Evolutionary conservation across 768 basidiomycete genomes (phyloP).

Genomic region (Arthromyces matolae): DNA sequence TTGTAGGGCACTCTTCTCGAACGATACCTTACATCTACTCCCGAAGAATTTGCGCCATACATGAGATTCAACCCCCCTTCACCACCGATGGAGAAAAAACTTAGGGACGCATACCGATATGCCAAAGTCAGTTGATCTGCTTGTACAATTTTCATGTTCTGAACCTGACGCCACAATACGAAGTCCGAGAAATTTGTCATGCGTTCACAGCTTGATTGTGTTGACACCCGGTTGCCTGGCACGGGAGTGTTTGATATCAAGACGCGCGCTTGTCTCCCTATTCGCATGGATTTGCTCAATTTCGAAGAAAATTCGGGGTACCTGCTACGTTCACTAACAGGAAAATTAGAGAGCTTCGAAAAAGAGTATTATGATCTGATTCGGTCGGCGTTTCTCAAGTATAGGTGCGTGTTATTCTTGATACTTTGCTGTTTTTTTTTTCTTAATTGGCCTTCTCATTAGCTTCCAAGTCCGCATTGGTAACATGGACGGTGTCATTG

Average conservation of each 20-base stretch:
- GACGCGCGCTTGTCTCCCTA: conserved; percentile 81
- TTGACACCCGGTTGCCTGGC: conserved; percentile 77
- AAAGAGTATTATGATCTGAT: conserved; percentile 93
- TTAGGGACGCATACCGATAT: conserved; percentile 81
- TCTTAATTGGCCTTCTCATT: no score
- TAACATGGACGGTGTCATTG: conserved; percentile 92
- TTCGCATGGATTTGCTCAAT: conserved; percentile 84
- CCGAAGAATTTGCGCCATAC: conserved; percentile 57
- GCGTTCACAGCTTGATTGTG: conserved; percentile 93
- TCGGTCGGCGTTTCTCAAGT: conserved; percentile 92
- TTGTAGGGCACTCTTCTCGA: conserved; percentile 83
- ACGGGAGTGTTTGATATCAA: conserved; percentile 96
- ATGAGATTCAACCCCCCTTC: conserved; percentile 36
- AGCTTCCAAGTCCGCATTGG: conserved; percentile 96
- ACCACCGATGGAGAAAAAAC: conserved; percentile 20
- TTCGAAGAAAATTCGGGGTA: conserved; percentile 81
- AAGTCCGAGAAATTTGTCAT: conserved; percentile 71
- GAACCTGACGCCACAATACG: background rate
- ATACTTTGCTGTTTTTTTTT: background rate
- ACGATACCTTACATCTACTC: conserved; percentile 72
- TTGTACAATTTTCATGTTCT: no score
- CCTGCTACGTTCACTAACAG: conserved; percentile 59
- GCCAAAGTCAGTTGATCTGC: conserved; percentile 60
- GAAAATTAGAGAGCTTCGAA: conserved; percentile 78
- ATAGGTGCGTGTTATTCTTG: conserved; percentile 51